Percentiles rank a stretch among this genome's conserved stretches.
phyloP scores from a whole-genome alignment of 129 eudicot species.

The Flaveria brownii region DNA sequence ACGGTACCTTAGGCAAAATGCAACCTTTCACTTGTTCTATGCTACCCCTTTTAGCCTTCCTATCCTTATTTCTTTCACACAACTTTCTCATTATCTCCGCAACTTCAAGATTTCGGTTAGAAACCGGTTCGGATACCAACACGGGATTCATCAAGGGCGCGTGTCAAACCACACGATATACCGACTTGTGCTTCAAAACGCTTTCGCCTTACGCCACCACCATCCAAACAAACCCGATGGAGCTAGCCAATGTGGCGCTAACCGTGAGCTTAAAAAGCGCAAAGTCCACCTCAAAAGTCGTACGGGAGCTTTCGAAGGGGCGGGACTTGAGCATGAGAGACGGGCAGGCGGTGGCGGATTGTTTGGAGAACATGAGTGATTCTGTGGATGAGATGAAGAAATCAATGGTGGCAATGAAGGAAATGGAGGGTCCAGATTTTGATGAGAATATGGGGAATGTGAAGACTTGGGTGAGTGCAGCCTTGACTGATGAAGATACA shows the following conservation, averaged over 20 bases:
- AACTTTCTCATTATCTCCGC: constrained; percentile 13
- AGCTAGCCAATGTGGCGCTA: constrained; percentile 36
- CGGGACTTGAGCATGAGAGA: constrained; percentile 34
- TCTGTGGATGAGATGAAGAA: constrained; percentile 43
- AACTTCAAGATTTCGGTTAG: constrained; percentile 13
- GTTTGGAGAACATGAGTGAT: constrained; percentile 43
- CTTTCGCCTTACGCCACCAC: constrained; percentile 36
- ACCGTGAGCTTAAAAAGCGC: constrained; percentile 31
- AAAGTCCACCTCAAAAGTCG: constrained; percentile 25
- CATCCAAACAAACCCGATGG: constrained; percentile 30
- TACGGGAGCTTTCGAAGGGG: constrained; percentile 31
- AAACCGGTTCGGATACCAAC: background rate
- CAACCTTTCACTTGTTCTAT: constrained; percentile 35
- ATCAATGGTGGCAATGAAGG: constrained; percentile 43
- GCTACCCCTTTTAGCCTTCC: constrained; percentile 22
- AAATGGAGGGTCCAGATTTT: constrained; percentile 42
- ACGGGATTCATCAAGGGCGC: constrained; percentile 36
- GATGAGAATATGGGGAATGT: constrained; percentile 43
- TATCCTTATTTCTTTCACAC: constrained; percentile 1
- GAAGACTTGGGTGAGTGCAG: constrained; percentile 63
- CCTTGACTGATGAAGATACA: constrained; percentile 53
- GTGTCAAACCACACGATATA: constrained; percentile 37
- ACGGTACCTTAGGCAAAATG: constrained; percentile 26
- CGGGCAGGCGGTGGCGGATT: constrained; percentile 39
- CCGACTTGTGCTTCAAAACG: constrained; percentile 36